Evolutionary conservation across 164 flowering plant genomes (phyloP), one percentile per base, ranked within the genome.

Genomic region (Hamamelis virginiana): DNA sequence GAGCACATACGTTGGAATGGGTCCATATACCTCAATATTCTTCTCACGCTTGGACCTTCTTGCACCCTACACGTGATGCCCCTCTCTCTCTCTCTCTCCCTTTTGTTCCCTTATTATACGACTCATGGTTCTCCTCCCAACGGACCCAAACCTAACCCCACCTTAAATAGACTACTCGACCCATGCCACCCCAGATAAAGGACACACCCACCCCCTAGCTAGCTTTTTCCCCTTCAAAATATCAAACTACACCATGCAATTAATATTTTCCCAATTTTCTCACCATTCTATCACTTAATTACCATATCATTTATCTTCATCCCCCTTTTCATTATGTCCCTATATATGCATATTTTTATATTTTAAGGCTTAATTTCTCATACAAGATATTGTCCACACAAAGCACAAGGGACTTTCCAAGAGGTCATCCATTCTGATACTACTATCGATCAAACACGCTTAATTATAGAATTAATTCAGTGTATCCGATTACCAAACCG

Each of bases 101-200:
- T 61, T 72, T 69, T 68, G 73, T 65, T 51, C 55, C 59, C 62
- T 59, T 66, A 14, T 46, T 60, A 1, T 68, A 69, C 47, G 72
- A 79, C 72, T 21, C n/a, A 9, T 75, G 67, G 61, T 53, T 65
- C 33, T 55, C 59, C 72, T 67, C 43, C 27, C 75, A 59, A 52
- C 60, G n/a, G 57, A 52, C 21, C n/a, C 57, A 52, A 52, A 23
- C 50, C 28, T 56, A 73, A 44, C 76, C 79, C 81, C 72, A 63
- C 79, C 46, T 58, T 27, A 77, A 80, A 82, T 80, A 70, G 83
- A 82, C 88, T 19, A 84, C 69, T 72, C 83, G 50, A 64, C n/a
- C n/a, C 64, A 38, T 59, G 73, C 70, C 71, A 73, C 59, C 71
- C 23, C 48, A 65, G 41, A 38, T 26, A 19, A 19, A 68, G 18